These are phyloP conservation scores for Jasminum sambac DNA, from an alignment of 257 asterid genomes.

Conservation along the genomic window DNA sequence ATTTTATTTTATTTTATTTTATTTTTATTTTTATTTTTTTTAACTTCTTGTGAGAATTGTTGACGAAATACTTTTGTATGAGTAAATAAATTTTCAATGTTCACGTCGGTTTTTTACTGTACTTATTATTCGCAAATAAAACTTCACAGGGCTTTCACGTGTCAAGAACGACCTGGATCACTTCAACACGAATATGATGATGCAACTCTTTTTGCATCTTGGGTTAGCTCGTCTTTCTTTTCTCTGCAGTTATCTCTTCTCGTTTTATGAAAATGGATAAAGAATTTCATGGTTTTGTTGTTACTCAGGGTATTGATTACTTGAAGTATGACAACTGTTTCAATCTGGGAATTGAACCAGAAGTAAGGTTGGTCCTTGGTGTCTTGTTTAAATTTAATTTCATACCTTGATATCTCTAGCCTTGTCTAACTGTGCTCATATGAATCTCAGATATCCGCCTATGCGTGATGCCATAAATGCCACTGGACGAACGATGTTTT, in stretches of 20 bases:
- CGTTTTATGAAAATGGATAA: too few species aligned
- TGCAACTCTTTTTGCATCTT: slow-evolving; percentile 79
- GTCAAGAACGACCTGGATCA: slow-evolving; percentile 94
- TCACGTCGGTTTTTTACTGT: slow-evolving; percentile 24
- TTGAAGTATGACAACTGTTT: slow-evolving; percentile 97
- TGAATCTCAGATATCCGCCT: slow-evolving; percentile 76
- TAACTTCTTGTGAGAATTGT: slow-evolving; percentile 21
- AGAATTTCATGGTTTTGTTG: slow-evolving; percentile 21
- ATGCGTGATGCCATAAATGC: slow-evolving; percentile 97
- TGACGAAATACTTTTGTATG: background rate
- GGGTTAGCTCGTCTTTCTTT: slow-evolving; percentile 62
- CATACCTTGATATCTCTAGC: slow-evolving; percentile 5
- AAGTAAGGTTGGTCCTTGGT: slow-evolving; percentile 71
- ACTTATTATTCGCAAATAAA: slow-evolving; percentile 27
- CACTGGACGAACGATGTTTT: slow-evolving; percentile 81
- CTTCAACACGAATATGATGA: slow-evolving; percentile 80
- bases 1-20: too few species aligned
- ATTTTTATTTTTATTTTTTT: too few species aligned
- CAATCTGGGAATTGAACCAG: slow-evolving; percentile 81
- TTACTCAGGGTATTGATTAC: slow-evolving; percentile 76
- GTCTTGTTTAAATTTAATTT: slow-evolving; percentile 16
- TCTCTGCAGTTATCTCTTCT: background rate
- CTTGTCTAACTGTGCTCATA: slow-evolving; percentile 17
- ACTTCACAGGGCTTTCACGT: slow-evolving; percentile 63
- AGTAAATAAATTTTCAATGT: too few species aligned